Evolutionary conservation across 306 rosid species (phyloP).

Genomic region (Ormosia semicastrata): DNA sequence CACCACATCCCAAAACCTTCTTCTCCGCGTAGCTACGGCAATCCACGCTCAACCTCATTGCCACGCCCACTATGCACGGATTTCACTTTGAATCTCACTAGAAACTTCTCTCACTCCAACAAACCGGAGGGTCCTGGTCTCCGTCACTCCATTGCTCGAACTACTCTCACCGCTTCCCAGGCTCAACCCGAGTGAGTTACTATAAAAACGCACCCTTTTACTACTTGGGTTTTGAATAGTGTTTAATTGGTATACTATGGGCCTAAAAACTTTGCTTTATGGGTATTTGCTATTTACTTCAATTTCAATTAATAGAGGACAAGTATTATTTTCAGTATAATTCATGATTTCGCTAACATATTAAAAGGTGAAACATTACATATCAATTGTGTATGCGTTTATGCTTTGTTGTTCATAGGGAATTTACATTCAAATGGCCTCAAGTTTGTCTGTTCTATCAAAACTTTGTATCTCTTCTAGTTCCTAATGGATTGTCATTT

Average conservation of each 20-base stretch:
- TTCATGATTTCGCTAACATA: too few relatives aligned
- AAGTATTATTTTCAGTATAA: too few relatives aligned
- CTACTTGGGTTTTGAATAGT: background rate
- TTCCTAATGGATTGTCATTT: background rate
- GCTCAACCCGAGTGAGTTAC: constrained; percentile 51
- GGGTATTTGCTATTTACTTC: background rate
- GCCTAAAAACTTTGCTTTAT: background rate
- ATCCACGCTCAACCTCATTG: background rate
- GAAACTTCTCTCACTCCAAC: constrained; percentile 44
- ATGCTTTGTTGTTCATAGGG: too few relatives aligned
- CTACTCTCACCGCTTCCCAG: constrained; percentile 56
- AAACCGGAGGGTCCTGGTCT: constrained; percentile 43
- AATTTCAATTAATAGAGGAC: background rate
- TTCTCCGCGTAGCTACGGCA: constrained; percentile 17
- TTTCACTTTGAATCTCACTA: constrained; percentile 16
- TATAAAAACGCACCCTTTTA: background rate
- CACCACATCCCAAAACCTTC: constrained; percentile 18
- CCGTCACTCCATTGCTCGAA: constrained; percentile 47
- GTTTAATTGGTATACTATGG: background rate
- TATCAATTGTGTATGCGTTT: too few relatives aligned
- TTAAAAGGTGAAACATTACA: too few relatives aligned
- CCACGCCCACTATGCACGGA: constrained; percentile 11
- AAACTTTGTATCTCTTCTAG: background rate
- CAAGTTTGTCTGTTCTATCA: background rate
- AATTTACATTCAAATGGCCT: background rate